Evolutionary conservation across 208 protist genomes (phyloP), one percentile per base, ranked within the genome.

Genomic region (Crithidia expoeki): DNA sequence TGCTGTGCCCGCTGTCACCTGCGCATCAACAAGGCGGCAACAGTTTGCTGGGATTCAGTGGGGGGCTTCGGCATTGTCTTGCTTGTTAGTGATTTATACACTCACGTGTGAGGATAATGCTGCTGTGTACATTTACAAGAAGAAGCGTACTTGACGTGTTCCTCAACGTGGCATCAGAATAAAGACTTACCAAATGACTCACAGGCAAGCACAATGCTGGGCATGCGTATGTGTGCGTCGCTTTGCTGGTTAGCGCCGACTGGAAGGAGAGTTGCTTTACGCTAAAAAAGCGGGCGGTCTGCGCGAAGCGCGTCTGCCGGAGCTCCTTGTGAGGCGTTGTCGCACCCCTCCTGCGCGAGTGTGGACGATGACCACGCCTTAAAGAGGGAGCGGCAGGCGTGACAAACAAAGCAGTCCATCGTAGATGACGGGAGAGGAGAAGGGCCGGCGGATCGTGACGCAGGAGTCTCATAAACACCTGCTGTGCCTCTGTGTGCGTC

Each of bases 361-460:
- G 53, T 32, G 5, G 72, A 68, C 10, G 46, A n/a, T 4, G 72
- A 58, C 63, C 55, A 77, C 40, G 36, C 57, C 17, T 66, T 58
- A 0, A 62, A 14, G 4, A 77, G 49, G 40, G 53, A 46, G 23
- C 51, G 72, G 36, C 72, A 77, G n/a, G 72, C 72, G 51, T 77
- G 50, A 50, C 72, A 77, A 30, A 72, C 40, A 28, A 72, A 67
- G 40, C 36, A 53, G 49, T 65, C 38, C 4, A 56, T 5, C 33
- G 7, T 25, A 9, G 40, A 1, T 17, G 42, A n/a, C n/a, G n/a
- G n/a, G n/a, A n/a, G 6, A 4, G 32, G 23, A 7, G 2, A 19
- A 27, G 38, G 21, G 38, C 34, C 14, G 38, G 14, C 38, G 7
- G 38, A 44, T 14, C 10, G 14, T 14, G 38, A 44, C 10, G 38